Evolutionary conservation across 2,329 filamentous ascomycete species (phyloP).

Genomic region (Neodidymelliopsis sp.): DNA sequence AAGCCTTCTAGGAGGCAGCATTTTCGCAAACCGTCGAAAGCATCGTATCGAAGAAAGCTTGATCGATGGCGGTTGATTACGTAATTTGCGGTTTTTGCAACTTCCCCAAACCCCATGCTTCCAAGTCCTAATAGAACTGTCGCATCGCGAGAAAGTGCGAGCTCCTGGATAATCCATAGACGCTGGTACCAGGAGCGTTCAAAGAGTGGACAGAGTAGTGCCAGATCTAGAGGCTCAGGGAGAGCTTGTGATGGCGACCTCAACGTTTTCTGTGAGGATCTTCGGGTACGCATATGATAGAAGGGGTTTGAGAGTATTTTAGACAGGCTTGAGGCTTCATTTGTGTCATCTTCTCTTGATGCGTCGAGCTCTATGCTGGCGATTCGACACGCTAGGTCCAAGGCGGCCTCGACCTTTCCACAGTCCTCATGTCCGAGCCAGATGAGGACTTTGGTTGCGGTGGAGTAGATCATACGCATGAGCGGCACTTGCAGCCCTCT

Average conservation of each 20-base stretch:
- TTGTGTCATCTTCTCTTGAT: no score
- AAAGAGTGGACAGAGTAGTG: neutral
- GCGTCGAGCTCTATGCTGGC: neutral
- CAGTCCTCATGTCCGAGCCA: neutral
- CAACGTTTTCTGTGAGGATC: no score
- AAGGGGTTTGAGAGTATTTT: no score
- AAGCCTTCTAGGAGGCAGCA: no score
- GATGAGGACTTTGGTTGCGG: neutral
- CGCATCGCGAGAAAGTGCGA: neutral
- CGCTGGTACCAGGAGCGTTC: neutral
- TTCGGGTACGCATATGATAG: no score
- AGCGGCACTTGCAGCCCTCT: neutral
- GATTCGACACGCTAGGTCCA: neutral
- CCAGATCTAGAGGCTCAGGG: neutral
- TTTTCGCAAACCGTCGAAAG: no score
- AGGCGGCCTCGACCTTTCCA: neutral
- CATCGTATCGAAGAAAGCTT: no score
- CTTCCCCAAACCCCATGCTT: neutral
- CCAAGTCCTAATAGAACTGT: neutral
- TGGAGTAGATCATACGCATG: neutral
- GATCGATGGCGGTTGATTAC: neutral
- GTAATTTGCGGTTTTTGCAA: neutral
- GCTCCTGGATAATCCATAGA: neutral
- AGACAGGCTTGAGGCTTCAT: no score
- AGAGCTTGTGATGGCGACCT: neutral